Base-by-base conservation (phyloP, 2,329 filamentous ascomycete species). In the Cytospora mali region DNA sequence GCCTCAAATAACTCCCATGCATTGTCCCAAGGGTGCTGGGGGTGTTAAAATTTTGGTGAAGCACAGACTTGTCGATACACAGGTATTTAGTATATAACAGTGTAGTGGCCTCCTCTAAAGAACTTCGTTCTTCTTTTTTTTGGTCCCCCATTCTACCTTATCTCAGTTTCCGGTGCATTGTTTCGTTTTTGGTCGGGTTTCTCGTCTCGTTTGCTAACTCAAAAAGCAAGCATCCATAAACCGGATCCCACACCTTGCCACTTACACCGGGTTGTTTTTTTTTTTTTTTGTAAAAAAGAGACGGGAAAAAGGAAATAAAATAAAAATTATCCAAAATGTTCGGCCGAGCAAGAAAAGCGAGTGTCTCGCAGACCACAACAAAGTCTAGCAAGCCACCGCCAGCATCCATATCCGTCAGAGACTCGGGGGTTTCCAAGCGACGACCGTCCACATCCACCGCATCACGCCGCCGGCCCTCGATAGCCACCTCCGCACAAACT, bases 401-500 rank as follows among this genome's bases (percentile, higher is more conserved):
- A 4, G 85, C 83, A 2, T 84, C 85, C 6, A 48, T 49, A 69
- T 82, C 77, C 71, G 49, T 62, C 72, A 84, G 83, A 67, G 80
- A 80, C 31, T 76, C 77, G 53, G 83, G 84, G 1, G 75, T 86
- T n/a, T 80, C 80, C 31, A 86, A 86, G 72, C 76, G 79, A 67
- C 80, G 82, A 64, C 81, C 79, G 55, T 78, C 81, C 0, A 79
- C 79, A 55, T 78, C 81, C 0, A 79, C 77, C 23, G 67, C 71
- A 9, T 66, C 72, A 2, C 77, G 77, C 50, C 79, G 81, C 51
- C 79, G 82, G 18, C 80, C 81, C 27, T 77, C 78, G 4, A 83
- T 81, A 13, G 75, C 79, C 54, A 78, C 81, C 1, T 80, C 77
- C 29, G 67, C 71, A 10, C 66, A 71, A 4, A 74, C 71, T 77